Evolutionary conservation across 2,329 filamentous ascomycete genomes (phyloP).

Genomic region (Colletotrichum graminicola): DNA sequence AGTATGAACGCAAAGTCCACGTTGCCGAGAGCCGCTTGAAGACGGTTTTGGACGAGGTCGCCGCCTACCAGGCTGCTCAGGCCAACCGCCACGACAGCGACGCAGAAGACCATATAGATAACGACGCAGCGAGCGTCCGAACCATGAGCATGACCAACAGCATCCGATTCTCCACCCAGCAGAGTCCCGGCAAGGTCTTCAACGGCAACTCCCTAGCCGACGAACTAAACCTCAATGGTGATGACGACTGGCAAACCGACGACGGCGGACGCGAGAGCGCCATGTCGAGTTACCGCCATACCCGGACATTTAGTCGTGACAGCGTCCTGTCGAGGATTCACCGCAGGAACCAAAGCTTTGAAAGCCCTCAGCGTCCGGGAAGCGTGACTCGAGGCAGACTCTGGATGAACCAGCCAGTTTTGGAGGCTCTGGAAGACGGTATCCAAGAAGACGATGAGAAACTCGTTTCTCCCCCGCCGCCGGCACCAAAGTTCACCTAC

Average conservation of each 20-base stretch:
- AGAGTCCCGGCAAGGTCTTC: constrained; percentile 62
- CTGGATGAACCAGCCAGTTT: constrained; percentile 65
- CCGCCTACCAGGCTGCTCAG: constrained; percentile 73
- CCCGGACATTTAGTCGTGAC: constrained; percentile 69
- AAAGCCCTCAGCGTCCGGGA: constrained; percentile 67
- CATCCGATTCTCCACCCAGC: constrained; percentile 79
- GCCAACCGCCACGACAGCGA: constrained; percentile 66
- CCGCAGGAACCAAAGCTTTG: constrained; percentile 68
- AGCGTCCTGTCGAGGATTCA: constrained; percentile 65
- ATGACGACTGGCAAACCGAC: constrained; percentile 79
- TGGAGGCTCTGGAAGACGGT: constrained; percentile 67
- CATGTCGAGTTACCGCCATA: constrained; percentile 64
- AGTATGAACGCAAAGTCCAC: constrained; percentile 86
- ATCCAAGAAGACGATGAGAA: constrained; percentile 64
- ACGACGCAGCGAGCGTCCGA: constrained; percentile 78
- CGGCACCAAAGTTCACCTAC: constrained; percentile 65
- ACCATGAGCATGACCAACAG: constrained; percentile 81
- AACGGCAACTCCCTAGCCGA: constrained; percentile 87
- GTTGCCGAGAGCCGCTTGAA: constrained; percentile 91
- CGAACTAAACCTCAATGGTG: constrained; percentile 88
- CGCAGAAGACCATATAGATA: constrained; percentile 72
- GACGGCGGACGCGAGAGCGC: constrained; percentile 76
- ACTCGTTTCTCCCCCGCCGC: constrained; percentile 44
- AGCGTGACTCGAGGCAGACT: constrained; percentile 67
- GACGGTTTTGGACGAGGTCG: constrained; percentile 86